Percentiles rank a stretch among this genome's conserved stretches.
Conservation (phyloP, 352 stramenopile genomes). For the Phytopythium ostracodes region DNA sequence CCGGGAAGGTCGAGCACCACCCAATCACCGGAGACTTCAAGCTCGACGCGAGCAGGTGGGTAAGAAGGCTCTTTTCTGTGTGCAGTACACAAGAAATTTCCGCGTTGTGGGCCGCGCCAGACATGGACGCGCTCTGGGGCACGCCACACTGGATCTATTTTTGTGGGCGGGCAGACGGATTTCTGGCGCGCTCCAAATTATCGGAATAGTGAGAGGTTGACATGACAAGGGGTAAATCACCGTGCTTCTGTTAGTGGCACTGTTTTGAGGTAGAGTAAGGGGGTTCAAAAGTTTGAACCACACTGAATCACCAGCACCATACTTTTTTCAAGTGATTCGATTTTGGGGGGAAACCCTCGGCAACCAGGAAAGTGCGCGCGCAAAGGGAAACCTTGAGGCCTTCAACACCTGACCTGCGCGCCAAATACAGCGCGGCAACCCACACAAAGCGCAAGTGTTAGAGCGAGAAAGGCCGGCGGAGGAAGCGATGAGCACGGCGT, state of each 20-base stretch:
- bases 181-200: not conserved
- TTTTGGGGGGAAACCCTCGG: not conserved
- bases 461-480: not conserved
- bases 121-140: not conserved
- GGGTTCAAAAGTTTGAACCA: slow-evolving; percentile 3
- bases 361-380: slow-evolving; percentile 2
- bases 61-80: slow-evolving; percentile 1
- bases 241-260: too few relatives aligned
- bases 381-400: not conserved
- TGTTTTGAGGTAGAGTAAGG: too few relatives aligned
- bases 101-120: not conserved
- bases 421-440: too few relatives aligned
- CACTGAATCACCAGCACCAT: not conserved
- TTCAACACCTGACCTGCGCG: not conserved
- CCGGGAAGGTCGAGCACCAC: slow-evolving; percentile 10
- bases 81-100: slow-evolving; percentile 19
- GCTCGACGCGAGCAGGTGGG: slow-evolving; percentile 9
- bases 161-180: too few relatives aligned
- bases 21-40: slow-evolving; percentile 22
- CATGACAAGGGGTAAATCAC: too few relatives aligned
- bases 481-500: slow-evolving; percentile 2
- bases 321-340: not conserved
- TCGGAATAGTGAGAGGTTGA: not conserved
- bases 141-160: not conserved
- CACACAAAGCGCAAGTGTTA: too few relatives aligned